These are phyloP conservation scores for Gaeumannomyces tritici DNA, from an alignment of 2,329 filamentous ascomycete genomes.

Conservation along the genomic window DNA sequence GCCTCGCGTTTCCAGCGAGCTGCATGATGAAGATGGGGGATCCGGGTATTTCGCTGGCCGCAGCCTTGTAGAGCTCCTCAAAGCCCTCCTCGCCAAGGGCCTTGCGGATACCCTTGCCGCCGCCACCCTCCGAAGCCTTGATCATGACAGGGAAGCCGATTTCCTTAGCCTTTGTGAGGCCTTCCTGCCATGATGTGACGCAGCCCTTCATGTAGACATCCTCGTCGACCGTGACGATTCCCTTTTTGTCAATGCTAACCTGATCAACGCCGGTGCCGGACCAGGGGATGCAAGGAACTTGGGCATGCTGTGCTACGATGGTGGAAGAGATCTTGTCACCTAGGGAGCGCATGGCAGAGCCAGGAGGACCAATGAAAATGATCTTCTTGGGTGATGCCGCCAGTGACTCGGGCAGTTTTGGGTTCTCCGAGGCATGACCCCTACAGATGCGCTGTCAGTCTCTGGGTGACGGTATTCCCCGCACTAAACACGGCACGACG, in stretches of 20 bases:
- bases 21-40: constrained; percentile 99
- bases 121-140: constrained; percentile 98
- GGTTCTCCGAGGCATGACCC: constrained; percentile 98
- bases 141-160: constrained; percentile 99
- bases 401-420: constrained; percentile 89
- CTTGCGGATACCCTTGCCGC: constrained; percentile 98
- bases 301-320: constrained; percentile 94
- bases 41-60: constrained; percentile 93
- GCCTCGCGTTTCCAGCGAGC: constrained; percentile 88
- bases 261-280: constrained; percentile 84
- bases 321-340: constrained; percentile 99
- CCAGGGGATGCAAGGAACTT: constrained; percentile 98
- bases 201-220: constrained; percentile 84
- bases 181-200: constrained; percentile 81
- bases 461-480: constrained; percentile 2
- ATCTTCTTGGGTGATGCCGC: constrained; percentile 97
- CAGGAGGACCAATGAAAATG: constrained; percentile 95
- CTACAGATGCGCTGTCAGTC: constrained; percentile 27
- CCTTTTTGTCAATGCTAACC: constrained; percentile 68
- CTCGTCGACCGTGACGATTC: constrained; percentile 87
- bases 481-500: neutral
- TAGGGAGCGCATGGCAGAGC: constrained; percentile 96
- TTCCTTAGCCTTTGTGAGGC: constrained; percentile 71
- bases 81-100: constrained; percentile 80
- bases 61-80: constrained; percentile 81